Evolutionary conservation across 257 asterid genomes (phyloP).

Genomic region (Solanum habrochaites): DNA sequence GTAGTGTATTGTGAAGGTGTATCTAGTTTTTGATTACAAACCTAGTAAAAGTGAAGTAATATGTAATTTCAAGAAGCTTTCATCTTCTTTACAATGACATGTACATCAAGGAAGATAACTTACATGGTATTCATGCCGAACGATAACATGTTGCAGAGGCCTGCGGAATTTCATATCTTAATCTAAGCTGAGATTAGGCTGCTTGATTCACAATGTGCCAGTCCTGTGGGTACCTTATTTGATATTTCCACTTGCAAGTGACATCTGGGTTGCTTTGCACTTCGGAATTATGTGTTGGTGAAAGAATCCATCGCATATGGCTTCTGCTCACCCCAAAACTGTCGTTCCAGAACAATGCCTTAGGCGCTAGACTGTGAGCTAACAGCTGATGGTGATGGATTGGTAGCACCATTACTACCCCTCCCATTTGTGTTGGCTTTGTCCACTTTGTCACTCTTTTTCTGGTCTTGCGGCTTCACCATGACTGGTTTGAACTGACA

Average conservation of each 20-base stretch:
- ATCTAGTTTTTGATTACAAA: background rate
- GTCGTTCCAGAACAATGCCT: conserved; percentile 1
- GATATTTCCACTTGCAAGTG: background rate
- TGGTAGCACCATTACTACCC: conserved; percentile 15
- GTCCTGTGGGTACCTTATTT: background rate
- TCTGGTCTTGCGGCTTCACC: conserved; percentile 58
- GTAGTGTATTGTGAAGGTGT: background rate
- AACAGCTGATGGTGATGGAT: conserved; percentile 25
- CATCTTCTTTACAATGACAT: background rate
- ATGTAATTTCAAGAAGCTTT: background rate
- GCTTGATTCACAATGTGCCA: background rate
- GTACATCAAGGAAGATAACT: background rate
- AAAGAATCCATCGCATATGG: background rate
- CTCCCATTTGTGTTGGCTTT: conserved; percentile 38
- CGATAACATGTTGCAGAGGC: background rate
- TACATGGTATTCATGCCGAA: background rate
- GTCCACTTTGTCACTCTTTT: conserved; percentile 16
- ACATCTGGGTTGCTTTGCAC: background rate
- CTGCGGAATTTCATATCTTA: background rate
- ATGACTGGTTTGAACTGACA: conserved; percentile 79
- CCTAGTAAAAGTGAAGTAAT: background rate
- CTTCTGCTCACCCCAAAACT: background rate
- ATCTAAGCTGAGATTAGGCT: background rate
- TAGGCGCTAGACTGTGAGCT: conserved; percentile 22
- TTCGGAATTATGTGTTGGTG: background rate